Conservation (phyloP, 2,329 filamentous ascomycete species). For the Byssoonygena ceratinophila region DNA sequence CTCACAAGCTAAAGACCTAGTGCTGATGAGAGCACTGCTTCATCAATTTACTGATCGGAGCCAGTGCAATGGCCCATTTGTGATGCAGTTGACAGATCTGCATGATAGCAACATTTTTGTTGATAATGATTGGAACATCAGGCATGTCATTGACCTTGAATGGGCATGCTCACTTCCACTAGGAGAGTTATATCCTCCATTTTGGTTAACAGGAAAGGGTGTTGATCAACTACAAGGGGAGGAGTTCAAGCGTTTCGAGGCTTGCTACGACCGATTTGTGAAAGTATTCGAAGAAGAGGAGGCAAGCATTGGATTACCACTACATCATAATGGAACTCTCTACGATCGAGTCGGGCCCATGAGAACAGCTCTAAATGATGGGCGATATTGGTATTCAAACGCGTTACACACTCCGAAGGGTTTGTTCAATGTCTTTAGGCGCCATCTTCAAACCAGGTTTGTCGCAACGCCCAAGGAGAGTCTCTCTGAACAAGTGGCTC, state of each 20-base stretch:
- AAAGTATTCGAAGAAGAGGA: slow-evolving; percentile 8
- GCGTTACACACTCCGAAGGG: slow-evolving; percentile 11
- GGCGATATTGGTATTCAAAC: slow-evolving; percentile 11
- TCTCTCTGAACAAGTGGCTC: background rate
- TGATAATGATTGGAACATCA: slow-evolving; percentile 28
- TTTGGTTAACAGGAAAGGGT: slow-evolving; percentile 20
- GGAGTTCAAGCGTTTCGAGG: slow-evolving; percentile 3
- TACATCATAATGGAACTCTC: background rate
- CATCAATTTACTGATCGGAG: slow-evolving; percentile 23
- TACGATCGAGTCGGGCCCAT: background rate
- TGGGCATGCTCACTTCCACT: slow-evolving; percentile 26
- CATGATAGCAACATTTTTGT: slow-evolving; percentile 20
- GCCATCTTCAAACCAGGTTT: slow-evolving; percentile 4
- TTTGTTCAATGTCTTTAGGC: slow-evolving; percentile 10
- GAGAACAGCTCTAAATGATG: slow-evolving; percentile 1
- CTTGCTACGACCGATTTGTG: slow-evolving; percentile 7
- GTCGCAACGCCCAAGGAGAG: background rate
- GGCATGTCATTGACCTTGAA: slow-evolving; percentile 29
- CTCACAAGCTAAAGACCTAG: slow-evolving; percentile 16
- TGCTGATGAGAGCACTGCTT: slow-evolving; percentile 23
- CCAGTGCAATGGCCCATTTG: slow-evolving; percentile 27
- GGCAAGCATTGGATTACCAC: background rate
- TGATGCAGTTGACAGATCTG: slow-evolving; percentile 30
- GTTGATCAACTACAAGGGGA: background rate
- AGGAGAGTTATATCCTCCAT: slow-evolving; percentile 20